phyloP scores from a whole-genome alignment of 2,329 filamentous ascomycete genomes.

The Aquanectria penicillioides region DNA sequence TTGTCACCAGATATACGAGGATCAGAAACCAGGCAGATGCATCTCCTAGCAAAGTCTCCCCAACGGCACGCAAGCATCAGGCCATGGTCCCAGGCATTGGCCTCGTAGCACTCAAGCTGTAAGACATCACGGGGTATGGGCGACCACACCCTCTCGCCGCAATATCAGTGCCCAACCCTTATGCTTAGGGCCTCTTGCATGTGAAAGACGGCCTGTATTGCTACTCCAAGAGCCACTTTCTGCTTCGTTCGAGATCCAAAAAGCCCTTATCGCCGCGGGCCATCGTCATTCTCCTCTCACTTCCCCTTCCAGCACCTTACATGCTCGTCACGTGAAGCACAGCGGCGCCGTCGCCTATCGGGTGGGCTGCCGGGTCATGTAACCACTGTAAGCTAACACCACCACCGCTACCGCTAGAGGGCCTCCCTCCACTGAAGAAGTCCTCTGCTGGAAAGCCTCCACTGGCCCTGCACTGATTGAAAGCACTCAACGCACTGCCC shows the following conservation, averaged over 20 bases:
- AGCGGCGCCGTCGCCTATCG: constrained; percentile 32
- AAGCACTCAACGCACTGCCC: constrained; percentile 8
- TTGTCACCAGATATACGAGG: not conserved
- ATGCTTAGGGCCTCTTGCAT: not conserved
- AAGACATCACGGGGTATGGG: constrained; percentile 2
- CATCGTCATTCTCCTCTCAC: constrained; percentile 3
- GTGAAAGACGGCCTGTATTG: constrained; percentile 3
- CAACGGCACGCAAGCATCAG: constrained; percentile 14
- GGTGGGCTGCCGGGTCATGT: constrained; percentile 32
- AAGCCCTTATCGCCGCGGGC: not conserved
- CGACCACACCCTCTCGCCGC: constrained; percentile 7
- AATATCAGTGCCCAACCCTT: not conserved
- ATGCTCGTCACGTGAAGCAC: constrained; percentile 37
- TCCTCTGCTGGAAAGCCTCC: constrained; percentile 10
- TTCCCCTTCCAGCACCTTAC: not conserved
- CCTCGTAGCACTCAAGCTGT: not conserved
- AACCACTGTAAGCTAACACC: constrained; percentile 39
- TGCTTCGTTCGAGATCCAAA: not conserved
- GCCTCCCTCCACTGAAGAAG: no score
- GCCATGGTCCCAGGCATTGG: constrained; percentile 10
- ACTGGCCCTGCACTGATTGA: not conserved
- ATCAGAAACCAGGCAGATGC: not conserved
- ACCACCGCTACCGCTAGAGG: no score
- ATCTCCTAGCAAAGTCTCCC: not conserved
- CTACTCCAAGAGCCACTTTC: not conserved